Conservation (phyloP, 352 stramenopile species). For the Phytophthora vignae region DNA sequence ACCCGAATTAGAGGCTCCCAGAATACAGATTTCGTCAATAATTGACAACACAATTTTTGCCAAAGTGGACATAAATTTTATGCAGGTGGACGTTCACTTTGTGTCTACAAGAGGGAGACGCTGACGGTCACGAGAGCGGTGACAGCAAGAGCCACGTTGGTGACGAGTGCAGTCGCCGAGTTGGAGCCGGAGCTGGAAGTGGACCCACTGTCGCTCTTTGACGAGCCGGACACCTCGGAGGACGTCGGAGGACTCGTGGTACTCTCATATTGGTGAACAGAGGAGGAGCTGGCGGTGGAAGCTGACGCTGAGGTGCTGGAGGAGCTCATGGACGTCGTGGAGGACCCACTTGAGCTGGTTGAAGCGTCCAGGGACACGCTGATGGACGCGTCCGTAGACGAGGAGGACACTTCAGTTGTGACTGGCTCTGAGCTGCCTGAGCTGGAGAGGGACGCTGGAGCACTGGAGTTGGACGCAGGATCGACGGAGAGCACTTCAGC, state of each 20-base stretch:
- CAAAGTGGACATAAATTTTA: neutral
- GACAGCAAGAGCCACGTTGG: neutral
- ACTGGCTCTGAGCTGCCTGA: conserved; percentile 4
- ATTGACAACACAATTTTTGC: neutral
- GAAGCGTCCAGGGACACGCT: conserved; percentile 14
- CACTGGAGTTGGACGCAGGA: conserved; percentile 4
- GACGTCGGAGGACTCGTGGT: neutral
- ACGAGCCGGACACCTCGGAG: conserved; percentile 12
- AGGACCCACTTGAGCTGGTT: conserved; percentile 4
- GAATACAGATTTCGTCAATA: neutral
- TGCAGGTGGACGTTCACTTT: neutral
- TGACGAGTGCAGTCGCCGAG: neutral
- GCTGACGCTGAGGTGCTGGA: neutral
- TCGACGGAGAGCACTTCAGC: conserved; percentile 2
- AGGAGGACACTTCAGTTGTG: neutral
- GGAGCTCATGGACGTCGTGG: neutral
- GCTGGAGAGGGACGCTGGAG: conserved; percentile 11
- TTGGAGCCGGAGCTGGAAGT: conserved; percentile 15
- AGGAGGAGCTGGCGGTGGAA: conserved; percentile 16
- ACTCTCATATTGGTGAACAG: conserved; percentile 1
- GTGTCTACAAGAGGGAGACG: neutral
- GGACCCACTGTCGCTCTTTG: neutral
- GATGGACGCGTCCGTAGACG: conserved; percentile 11
- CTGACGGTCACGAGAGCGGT: conserved; percentile 8
- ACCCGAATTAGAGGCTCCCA: conserved; percentile 15